These are phyloP conservation scores for Hypsizygus marmoreus DNA, from an alignment of 768 basidiomycete genomes.

Conservation along the genomic window DNA sequence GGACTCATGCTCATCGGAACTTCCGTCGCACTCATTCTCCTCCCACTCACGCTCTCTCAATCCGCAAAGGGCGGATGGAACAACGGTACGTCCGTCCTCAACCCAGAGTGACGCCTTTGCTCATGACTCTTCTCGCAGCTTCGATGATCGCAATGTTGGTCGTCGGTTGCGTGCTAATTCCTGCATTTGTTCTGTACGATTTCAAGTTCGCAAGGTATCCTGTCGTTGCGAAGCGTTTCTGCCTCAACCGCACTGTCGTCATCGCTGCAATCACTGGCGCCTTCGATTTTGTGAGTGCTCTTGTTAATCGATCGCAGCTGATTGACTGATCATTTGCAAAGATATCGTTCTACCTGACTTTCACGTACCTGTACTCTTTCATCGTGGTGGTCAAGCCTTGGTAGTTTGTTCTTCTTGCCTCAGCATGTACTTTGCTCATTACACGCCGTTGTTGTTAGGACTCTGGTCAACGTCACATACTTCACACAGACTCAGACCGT, in stretches of 20 bases:
- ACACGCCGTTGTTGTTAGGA: constrained; percentile 39
- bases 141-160: constrained; percentile 55
- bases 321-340: constrained; percentile 22
- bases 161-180: constrained; percentile 46
- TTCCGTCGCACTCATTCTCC: constrained; percentile 51
- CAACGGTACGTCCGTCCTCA: constrained; percentile 51
- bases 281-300: constrained; percentile 54
- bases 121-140: too few relatives aligned
- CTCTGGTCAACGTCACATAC: constrained; percentile 57
- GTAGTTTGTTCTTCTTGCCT: constrained; percentile 21
- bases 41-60: constrained; percentile 54
- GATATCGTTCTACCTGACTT: constrained; percentile 70
- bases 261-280: constrained; percentile 63
- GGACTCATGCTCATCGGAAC: constrained; percentile 54
- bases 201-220: constrained; percentile 55
- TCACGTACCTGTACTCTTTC: constrained; percentile 74
- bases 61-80: constrained; percentile 43
- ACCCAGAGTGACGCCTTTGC: too few relatives aligned
- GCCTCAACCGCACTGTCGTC: constrained; percentile 58
- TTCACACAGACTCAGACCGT: constrained; percentile 64
- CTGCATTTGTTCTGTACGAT: constrained; percentile 48
- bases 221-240: constrained; percentile 61
- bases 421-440: neutral
- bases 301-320: neutral
- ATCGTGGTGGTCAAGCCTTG: constrained; percentile 54